phyloP scores from a whole-genome alignment of 2,329 filamentous ascomycete species.

The Acrocalymma vagum region DNA sequence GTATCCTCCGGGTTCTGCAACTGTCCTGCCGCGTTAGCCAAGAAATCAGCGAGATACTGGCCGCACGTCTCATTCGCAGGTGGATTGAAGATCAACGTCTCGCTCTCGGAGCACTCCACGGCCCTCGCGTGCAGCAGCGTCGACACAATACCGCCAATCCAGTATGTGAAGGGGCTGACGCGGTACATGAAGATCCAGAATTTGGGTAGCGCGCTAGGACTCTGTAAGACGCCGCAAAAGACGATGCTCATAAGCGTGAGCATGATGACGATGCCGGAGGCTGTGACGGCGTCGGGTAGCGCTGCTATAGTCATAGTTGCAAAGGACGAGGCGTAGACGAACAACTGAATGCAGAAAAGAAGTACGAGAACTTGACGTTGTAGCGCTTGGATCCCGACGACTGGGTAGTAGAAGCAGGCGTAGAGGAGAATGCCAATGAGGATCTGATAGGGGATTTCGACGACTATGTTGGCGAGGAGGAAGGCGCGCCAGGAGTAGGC shows the following conservation, averaged over 20 bases:
- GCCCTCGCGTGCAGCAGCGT: slow-evolving; percentile 51
- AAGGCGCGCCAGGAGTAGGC: slow-evolving; percentile 80
- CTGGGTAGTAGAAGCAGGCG: slow-evolving; percentile 71
- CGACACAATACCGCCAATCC: slow-evolving; percentile 49
- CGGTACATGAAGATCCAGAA: slow-evolving; percentile 83
- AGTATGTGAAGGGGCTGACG: slow-evolving; percentile 71
- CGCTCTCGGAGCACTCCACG: slow-evolving; percentile 57
- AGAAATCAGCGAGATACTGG: slow-evolving; percentile 54
- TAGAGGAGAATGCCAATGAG: slow-evolving; percentile 70
- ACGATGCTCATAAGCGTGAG: slow-evolving; percentile 60
- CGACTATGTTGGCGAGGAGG: slow-evolving; percentile 74
- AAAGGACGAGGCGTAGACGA: slow-evolving; percentile 76
- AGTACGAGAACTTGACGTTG: slow-evolving; percentile 65
- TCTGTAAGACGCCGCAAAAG: slow-evolving; percentile 64
- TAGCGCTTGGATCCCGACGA: slow-evolving; percentile 48
- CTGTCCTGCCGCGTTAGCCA: slow-evolving; percentile 45
- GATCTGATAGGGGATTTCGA: slow-evolving; percentile 74
- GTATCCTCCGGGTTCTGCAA: slow-evolving; percentile 54
- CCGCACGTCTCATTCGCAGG: slow-evolving; percentile 49
- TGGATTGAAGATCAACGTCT: slow-evolving; percentile 51
- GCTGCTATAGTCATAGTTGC: slow-evolving; percentile 76
- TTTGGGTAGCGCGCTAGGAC: slow-evolving; percentile 64
- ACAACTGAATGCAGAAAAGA: slow-evolving; percentile 69
- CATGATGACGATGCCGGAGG: slow-evolving; percentile 65
- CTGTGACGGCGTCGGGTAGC: slow-evolving; percentile 72